phyloP scores from a whole-genome alignment of 441 rosid genomes.

The Macaranga tanarius region DNA sequence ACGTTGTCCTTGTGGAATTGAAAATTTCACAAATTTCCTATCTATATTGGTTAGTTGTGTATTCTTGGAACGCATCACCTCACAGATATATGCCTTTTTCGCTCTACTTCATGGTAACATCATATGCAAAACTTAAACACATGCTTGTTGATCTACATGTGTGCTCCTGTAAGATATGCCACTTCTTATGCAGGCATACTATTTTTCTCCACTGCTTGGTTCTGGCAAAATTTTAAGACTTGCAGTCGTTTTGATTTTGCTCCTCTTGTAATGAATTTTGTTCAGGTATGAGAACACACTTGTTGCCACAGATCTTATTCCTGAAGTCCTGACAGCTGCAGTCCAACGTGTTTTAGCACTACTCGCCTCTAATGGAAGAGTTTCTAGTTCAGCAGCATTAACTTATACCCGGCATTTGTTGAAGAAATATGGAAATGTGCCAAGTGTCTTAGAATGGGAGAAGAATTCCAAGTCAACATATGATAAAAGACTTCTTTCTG shows the following conservation, averaged over 20 bases:
- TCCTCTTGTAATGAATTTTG: conserved; percentile 24
- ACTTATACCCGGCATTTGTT: conserved; percentile 76
- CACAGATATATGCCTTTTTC: background rate
- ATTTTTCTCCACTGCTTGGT: background rate
- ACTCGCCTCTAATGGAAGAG: conserved; percentile 66
- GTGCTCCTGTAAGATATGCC: background rate
- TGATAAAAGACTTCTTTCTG: conserved; percentile 87
- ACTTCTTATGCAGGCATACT: background rate
- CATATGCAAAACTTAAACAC: background rate
- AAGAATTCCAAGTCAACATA: conserved; percentile 63
- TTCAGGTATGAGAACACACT: conserved; percentile 90
- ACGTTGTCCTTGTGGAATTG: background rate
- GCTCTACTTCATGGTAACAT: background rate
- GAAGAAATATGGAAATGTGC: conserved; percentile 70
- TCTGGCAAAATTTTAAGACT: background rate
- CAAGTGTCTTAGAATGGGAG: conserved; percentile 92
- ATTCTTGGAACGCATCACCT: background rate
- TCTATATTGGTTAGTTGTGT: background rate
- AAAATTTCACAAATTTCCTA: background rate
- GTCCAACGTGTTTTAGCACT: conserved; percentile 63
- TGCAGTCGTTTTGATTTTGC: conserved; percentile 1
- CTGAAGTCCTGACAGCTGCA: conserved; percentile 75
- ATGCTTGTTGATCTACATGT: background rate
- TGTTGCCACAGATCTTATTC: conserved; percentile 83
- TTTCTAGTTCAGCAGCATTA: conserved; percentile 67